phyloP scores from a whole-genome alignment of 2,329 filamentous ascomycete genomes.

The Juglanconis sp. region DNA sequence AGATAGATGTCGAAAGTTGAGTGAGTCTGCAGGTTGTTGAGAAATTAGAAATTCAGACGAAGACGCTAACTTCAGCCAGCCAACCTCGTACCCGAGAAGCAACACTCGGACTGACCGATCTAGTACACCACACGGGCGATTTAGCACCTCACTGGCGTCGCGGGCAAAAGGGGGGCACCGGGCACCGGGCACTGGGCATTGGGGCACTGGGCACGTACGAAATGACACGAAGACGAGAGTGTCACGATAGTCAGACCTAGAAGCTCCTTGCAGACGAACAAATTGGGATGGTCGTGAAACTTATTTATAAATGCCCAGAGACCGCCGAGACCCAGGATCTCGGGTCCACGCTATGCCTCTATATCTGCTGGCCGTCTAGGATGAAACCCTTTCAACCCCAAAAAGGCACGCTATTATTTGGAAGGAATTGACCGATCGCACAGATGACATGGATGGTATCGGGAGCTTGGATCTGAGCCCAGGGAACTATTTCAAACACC shows the following conservation, averaged over 20 bases:
- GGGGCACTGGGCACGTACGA: not conserved
- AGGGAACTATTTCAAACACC: constrained; percentile 11
- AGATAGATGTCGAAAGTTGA: too few relatives aligned
- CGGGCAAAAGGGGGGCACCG: not conserved
- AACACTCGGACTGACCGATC: too few relatives aligned
- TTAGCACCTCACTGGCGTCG: not conserved
- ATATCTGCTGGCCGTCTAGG: not conserved
- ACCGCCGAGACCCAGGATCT: not conserved
- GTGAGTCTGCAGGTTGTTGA: too few relatives aligned
- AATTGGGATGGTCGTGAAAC: constrained; percentile 2
- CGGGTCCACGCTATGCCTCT: not conserved
- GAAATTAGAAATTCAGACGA: too few relatives aligned
- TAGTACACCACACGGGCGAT: too few relatives aligned
- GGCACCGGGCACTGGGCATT: too few relatives aligned
- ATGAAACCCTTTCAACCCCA: constrained; percentile 10
- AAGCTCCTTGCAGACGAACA: not conserved
- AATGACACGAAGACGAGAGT: not conserved
- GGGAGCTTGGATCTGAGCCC: not conserved
- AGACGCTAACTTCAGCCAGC: too few relatives aligned
- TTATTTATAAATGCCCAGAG: not conserved
- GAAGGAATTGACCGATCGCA: constrained; percentile 4
- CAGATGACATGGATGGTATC: not conserved
- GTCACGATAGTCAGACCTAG: not conserved
- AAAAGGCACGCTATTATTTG: not conserved
- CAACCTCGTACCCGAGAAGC: too few relatives aligned